Conservation (phyloP, 2,329 filamentous ascomycete genomes). For the Curvularia spicifera region DNA sequence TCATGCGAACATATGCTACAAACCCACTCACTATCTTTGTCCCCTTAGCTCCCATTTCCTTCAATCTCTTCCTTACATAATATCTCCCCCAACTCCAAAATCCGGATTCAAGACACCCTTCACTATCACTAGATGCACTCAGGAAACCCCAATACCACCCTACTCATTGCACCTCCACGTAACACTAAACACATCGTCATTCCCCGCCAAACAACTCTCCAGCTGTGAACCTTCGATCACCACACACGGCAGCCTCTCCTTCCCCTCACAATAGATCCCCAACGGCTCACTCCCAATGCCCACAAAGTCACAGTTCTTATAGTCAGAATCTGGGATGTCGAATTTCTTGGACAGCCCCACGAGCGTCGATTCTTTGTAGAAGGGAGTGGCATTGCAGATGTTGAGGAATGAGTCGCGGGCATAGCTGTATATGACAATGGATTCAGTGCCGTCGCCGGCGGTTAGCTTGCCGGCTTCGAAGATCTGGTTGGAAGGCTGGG, state of each 20-base stretch:
- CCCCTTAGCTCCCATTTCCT: too few species aligned
- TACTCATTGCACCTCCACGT: neutral
- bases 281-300: neutral
- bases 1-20: neutral
- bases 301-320: neutral
- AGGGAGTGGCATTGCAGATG: neutral
- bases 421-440: neutral
- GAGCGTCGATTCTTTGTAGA: neutral
- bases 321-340: neutral
- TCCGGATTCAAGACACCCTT: too few species aligned
- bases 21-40: neutral
- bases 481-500: neutral
- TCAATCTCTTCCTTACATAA: too few species aligned
- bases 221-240: neutral
- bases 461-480: neutral
- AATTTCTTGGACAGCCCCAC: neutral
- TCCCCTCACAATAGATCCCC: neutral
- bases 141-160: neutral
- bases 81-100: too few species aligned
- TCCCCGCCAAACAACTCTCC: neutral
- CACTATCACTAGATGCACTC: neutral
- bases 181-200: neutral
- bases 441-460: neutral
- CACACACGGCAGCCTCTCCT: slow-evolving; percentile 3
- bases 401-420: neutral